Base-by-base conservation (phyloP, 257 asterid species). In the Fraxinus pennsylvanica region DNA sequence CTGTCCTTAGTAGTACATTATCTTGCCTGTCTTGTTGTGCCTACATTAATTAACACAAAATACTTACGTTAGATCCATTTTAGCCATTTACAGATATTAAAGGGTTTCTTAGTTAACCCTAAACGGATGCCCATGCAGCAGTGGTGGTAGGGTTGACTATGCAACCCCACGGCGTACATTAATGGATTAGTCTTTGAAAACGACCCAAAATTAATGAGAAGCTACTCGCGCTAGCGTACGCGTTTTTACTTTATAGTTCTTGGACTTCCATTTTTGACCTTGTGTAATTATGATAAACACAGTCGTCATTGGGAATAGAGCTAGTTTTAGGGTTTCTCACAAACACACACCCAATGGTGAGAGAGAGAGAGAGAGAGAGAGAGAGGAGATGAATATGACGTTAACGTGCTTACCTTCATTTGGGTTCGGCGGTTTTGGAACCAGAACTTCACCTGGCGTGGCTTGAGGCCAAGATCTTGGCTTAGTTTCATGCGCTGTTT, bases 401-500 rank as follows among this genome's bases (percentile, higher is more conserved):
- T 75, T 82, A 77, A 72, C 39, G 54, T 61, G 76, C 81, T 32
- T 61, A 94, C 98, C 98, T 95, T 95, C 98, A 93, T 89, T 82
- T 95, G 99, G 47, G 99, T 95, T 17, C 99, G 84, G 30, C 98
- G 89, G 78, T 95, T 95, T 74, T 95, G 99, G 87, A 95, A 95
- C 99, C 99, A 95, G 67, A 95, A 95, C 87, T 95, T 95, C 83
- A 95, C 98, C 66, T 95, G 98, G 14, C 98, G 87, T 0, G 98
- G 99, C 81, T 93, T 93, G 19, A 95, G 97, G 67, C 97, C 96
- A 71, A 95, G 96, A 0, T 95, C 98, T 71, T 91, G 98, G 91
- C 99, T 95, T 1, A 95, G 87, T 74, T 85, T 92, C 15, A 87
- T 88, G 71, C 99, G 84, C 50, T 91, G 99, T 77, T 95, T 95